These are phyloP conservation scores for Secale cereale DNA, from an alignment of 176 grass and related monocot genomes.

Conservation along the genomic window DNA sequence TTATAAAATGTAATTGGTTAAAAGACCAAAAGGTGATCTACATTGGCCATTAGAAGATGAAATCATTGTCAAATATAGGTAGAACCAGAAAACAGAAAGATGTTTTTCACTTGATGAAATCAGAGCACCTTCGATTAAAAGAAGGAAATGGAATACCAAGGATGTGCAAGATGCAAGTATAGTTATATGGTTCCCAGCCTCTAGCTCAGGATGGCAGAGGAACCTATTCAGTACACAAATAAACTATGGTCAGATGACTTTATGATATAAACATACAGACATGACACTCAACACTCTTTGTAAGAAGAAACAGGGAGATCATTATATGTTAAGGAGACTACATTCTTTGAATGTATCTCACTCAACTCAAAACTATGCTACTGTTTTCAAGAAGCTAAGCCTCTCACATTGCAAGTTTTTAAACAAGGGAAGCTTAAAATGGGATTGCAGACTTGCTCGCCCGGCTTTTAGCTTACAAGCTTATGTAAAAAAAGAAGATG, in stretches of 20 bases:
- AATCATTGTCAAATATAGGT: neutral
- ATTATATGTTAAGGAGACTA: neutral
- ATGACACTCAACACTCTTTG: neutral
- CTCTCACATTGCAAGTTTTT: neutral
- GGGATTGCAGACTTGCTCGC: neutral
- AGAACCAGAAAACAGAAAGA: neutral
- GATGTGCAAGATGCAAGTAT: conserved; percentile 61
- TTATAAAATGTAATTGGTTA: conserved; percentile 10
- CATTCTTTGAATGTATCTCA: neutral
- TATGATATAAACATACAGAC: neutral
- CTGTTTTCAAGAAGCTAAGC: neutral
- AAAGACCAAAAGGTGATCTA: neutral
- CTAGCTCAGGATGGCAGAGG: conserved; percentile 62
- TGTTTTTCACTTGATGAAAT: neutral
- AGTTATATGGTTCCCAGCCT: conserved; percentile 74
- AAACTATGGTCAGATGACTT: neutral
- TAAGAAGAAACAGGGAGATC: neutral
- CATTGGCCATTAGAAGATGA: neutral
- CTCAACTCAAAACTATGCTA: neutral
- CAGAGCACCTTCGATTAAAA: neutral
- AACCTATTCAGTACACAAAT: conserved; percentile 56
- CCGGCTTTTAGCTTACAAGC: neutral
- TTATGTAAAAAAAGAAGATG: neutral
- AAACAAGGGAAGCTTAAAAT: neutral
- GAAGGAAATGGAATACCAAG: conserved; percentile 38